Conservation (phyloP, 495 filamentous ascomycete genomes). For the Chaetomidium leptoderma region DNA sequence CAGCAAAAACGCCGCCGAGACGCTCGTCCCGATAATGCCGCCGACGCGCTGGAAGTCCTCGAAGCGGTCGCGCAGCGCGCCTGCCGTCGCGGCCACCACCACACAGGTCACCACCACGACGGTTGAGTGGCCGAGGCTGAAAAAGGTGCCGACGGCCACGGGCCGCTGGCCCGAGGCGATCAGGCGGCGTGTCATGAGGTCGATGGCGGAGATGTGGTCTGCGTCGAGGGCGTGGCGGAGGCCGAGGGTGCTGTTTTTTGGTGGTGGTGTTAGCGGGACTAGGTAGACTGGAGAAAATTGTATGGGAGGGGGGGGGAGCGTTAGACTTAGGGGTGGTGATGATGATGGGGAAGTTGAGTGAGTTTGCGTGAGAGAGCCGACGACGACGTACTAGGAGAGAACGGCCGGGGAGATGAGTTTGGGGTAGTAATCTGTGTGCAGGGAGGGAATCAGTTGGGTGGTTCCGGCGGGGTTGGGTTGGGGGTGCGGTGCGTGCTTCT, state of each 20-base stretch:
- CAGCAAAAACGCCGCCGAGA: slow-evolving; percentile 77
- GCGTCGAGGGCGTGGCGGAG: slow-evolving; percentile 93
- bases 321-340: slow-evolving; percentile 74
- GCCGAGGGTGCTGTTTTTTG: slow-evolving; percentile 67
- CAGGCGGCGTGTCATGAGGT: slow-evolving; percentile 90
- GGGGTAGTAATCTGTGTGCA: slow-evolving; percentile 39
- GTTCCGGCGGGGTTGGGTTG: background rate
- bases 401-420: slow-evolving; percentile 72
- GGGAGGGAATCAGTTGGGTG: background rate
- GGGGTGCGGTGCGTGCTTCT: background rate
- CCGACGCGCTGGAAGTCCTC: slow-evolving; percentile 77
- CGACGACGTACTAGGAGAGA: slow-evolving; percentile 56
- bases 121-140: slow-evolving; percentile 89
- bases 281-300: too few species aligned
- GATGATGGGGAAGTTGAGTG: background rate
- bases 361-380: slow-evolving; percentile 36
- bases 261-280: too few species aligned
- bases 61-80: slow-evolving; percentile 73
- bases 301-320: background rate
- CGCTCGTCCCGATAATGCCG: slow-evolving; percentile 78
- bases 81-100: slow-evolving; percentile 83
- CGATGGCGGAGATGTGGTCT: slow-evolving; percentile 94
- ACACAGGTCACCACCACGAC: slow-evolving; percentile 89
- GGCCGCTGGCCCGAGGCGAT: slow-evolving; percentile 80
- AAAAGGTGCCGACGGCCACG: slow-evolving; percentile 93